Base-by-base conservation (phyloP, 2,329 filamentous ascomycete species). In the Claviceps sp. region DNA sequence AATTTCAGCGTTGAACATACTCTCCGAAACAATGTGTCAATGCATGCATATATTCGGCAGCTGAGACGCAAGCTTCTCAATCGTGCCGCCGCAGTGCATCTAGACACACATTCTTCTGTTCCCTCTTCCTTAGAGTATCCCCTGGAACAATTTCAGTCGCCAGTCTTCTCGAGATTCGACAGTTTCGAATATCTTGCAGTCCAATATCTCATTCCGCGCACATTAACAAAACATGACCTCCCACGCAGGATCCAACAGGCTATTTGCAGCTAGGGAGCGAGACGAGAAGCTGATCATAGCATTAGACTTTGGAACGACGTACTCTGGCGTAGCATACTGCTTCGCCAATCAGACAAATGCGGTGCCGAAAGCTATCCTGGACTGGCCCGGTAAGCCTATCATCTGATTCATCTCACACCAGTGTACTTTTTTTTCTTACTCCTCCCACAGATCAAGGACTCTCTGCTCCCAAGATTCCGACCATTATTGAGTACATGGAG, bases 241-340 rank as follows among this genome's bases (percentile, higher is more conserved):
- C 5, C 16, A 43, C 2, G 8, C 11, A 43, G 9, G 11, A 13
- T 5, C 13, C 3, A 14, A 24, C 2, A 20, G 24, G 42, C 13
- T 5, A 24, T 26, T 6, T 8, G 43, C 43, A 47, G 30, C 14
- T 8, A 30, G 20, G 9, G 45, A 47, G 11, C 14, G 18, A 34
- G 46, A 47, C 0, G 50, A 51, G 56, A 71, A 67, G 59, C 70
- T 77, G 52, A 68, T 77, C 48, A 68, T 77, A 54, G 75, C 72
- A 22, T 71, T 79, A 54, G 76, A 78, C 58, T 78, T 79, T 57
- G 75, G 76, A 30, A 79, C 76, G 6, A 79, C 76, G 3, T 79
- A 73, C 59, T 76, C 74, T 16, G 75, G 74, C 26, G 67, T 78
- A 16, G 73, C 73, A 40, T 78, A 37, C n/a, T 53, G 51, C 34